These are phyloP conservation scores for Gynostemma pentaphyllum DNA, from an alignment of 306 rosid species.

Conservation along the genomic window DNA sequence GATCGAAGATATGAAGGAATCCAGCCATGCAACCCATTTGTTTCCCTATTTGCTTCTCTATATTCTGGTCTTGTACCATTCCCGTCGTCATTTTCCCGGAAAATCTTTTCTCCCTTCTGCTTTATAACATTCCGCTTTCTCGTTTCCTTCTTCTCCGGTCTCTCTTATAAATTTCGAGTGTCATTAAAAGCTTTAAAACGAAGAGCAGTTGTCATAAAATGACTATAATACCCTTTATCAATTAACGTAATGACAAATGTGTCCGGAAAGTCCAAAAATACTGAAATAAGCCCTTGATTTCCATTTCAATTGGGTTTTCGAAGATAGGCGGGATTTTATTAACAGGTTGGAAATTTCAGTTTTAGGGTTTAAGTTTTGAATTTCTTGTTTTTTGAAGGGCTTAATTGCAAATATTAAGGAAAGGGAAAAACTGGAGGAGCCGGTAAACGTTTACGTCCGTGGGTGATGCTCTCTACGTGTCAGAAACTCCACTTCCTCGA, in stretches of 20 bases:
- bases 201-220: background rate
- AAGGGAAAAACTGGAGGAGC: background rate
- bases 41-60: constrained; percentile 67
- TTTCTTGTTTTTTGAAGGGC: background rate
- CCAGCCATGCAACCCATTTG: constrained; percentile 99
- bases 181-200: background rate
- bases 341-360: background rate
- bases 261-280: background rate
- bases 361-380: background rate
- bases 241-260: background rate
- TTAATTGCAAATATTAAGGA: background rate
- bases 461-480: constrained; percentile 56
- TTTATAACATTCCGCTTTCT: constrained; percentile 1
- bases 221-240: constrained; percentile 1
- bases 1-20: constrained; percentile 85
- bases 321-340: background rate
- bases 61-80: constrained; percentile 47
- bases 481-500: constrained; percentile 25
- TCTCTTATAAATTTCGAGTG: constrained; percentile 28
- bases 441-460: constrained; percentile 37
- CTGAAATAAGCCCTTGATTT: background rate
- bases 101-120: background rate
- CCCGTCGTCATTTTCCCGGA: constrained; percentile 46
- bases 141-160: constrained; percentile 42
- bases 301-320: background rate